Percentiles rank a stretch among this genome's conserved stretches.
Evolutionary conservation across 495 filamentous ascomycete genomes (phyloP).

Genomic region (Astrothelium subdiscretum): DNA sequence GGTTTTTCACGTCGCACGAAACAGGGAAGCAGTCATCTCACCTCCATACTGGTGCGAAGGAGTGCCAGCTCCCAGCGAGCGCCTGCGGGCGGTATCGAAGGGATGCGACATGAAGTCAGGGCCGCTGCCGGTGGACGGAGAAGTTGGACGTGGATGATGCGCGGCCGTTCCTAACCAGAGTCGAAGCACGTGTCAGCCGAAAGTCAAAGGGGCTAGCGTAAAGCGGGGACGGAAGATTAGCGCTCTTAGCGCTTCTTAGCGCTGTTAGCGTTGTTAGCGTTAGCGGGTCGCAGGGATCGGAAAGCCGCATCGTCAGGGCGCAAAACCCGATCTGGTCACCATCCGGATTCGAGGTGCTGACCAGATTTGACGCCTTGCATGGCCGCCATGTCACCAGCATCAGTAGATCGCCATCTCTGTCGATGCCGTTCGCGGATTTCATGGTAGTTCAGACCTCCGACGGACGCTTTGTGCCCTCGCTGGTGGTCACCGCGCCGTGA

Average conservation of each 20-base stretch:
- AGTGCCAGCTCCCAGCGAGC: constrained; percentile 23
- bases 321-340: not conserved
- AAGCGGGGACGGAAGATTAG: not conserved
- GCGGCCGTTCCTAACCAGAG: not conserved
- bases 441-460: too few relatives aligned
- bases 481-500: too few relatives aligned
- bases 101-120: constrained; percentile 17
- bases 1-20: not conserved
- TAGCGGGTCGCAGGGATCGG: not conserved
- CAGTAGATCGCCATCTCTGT: not conserved
- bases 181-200: not conserved
- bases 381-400: not conserved
- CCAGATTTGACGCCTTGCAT: not conserved
- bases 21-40: constrained; percentile 4
- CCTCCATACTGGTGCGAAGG: constrained; percentile 22
- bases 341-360: not conserved
- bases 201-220: not conserved
- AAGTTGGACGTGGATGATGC: constrained; percentile 18
- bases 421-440: not conserved
- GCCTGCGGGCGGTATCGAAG: constrained; percentile 23
- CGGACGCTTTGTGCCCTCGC: too few relatives aligned
- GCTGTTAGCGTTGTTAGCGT: too few relatives aligned
- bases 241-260: too few relatives aligned
- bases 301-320: constrained; percentile 1
- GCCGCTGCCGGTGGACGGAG: constrained; percentile 18